Percentiles rank a stretch among this genome's conserved stretches.
Evolutionary conservation across 2,329 filamentous ascomycete species (phyloP).

Genomic region (Passalora sequoiae): DNA sequence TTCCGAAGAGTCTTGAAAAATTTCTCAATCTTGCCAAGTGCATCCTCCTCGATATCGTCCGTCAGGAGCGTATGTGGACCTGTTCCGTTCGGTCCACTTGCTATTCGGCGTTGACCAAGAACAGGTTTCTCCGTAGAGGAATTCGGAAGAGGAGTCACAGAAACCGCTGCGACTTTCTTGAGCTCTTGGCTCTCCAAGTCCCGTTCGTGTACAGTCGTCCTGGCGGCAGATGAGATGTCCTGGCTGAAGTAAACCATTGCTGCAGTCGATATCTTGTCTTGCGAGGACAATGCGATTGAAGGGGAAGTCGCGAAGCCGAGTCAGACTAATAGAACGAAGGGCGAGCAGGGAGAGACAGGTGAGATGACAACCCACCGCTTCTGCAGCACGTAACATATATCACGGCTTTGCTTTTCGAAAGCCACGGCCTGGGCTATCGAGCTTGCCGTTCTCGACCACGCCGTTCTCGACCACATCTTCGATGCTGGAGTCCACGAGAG

Average conservation of each 20-base stretch:
- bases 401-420: not conserved
- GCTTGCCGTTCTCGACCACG: no score
- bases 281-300: not conserved
- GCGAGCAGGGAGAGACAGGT: no score
- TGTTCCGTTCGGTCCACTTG: constrained; percentile 6
- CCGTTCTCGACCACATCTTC: constrained; percentile 1
- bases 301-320: no score
- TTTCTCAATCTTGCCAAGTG: constrained; percentile 60
- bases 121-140: constrained; percentile 5
- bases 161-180: not conserved
- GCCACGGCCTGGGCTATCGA: not conserved
- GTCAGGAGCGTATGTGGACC: constrained; percentile 2
- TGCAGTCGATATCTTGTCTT: not conserved
- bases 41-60: constrained; percentile 46
- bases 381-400: constrained; percentile 1
- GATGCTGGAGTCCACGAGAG: not conserved
- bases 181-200: not conserved
- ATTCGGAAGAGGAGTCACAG: not conserved
- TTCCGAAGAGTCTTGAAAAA: constrained; percentile 60
- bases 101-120: constrained; percentile 11
- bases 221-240: not conserved
- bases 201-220: not conserved
- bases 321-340: no score
- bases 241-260: not conserved
- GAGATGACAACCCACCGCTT: no score